These are phyloP conservation scores for Globisporangium viniferum DNA, from an alignment of 352 stramenopile genomes.

Conservation along the genomic window DNA sequence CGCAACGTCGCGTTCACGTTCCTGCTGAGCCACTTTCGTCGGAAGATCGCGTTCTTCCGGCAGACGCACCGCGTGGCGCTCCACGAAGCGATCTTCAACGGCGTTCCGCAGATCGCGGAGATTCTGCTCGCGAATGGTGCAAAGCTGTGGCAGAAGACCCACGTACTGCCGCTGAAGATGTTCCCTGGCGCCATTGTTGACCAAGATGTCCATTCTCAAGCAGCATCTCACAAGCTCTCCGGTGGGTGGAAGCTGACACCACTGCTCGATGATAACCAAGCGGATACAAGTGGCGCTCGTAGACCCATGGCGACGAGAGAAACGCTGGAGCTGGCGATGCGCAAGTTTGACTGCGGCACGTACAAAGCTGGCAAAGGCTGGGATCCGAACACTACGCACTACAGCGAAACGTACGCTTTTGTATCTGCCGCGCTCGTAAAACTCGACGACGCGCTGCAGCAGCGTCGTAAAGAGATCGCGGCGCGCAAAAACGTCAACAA, in stretches of 20 bases:
- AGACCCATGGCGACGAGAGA: slow-evolving; percentile 42
- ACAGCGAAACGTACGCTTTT: slow-evolving; percentile 35
- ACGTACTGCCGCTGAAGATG: slow-evolving; percentile 50
- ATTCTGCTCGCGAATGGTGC: slow-evolving; percentile 53
- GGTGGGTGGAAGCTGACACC: slow-evolving; percentile 56
- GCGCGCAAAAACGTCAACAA: slow-evolving; percentile 43
- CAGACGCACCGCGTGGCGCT: slow-evolving; percentile 70
- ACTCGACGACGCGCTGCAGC: slow-evolving; percentile 14
- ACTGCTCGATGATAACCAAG: slow-evolving; percentile 13
- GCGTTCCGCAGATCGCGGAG: slow-evolving; percentile 44
- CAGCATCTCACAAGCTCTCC: slow-evolving; percentile 13
- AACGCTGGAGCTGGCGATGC: slow-evolving; percentile 46
- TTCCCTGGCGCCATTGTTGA: slow-evolving; percentile 29
- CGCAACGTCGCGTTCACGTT: slow-evolving; percentile 61
- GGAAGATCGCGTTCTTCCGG: slow-evolving; percentile 40
- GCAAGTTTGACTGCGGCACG: slow-evolving; percentile 37
- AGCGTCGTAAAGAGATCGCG: slow-evolving; percentile 30
- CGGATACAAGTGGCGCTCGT: too few relatives aligned
- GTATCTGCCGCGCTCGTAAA: slow-evolving; percentile 26
- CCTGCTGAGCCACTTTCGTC: slow-evolving; percentile 47
- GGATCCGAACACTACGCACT: slow-evolving; percentile 28
- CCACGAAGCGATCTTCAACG: slow-evolving; percentile 72
- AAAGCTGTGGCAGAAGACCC: slow-evolving; percentile 53
- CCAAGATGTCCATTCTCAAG: slow-evolving; percentile 7
- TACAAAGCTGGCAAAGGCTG: slow-evolving; percentile 37